Evolutionary conservation across 2,329 filamentous ascomycete genomes (phyloP).

Genomic region (Cordyceps javanica): DNA sequence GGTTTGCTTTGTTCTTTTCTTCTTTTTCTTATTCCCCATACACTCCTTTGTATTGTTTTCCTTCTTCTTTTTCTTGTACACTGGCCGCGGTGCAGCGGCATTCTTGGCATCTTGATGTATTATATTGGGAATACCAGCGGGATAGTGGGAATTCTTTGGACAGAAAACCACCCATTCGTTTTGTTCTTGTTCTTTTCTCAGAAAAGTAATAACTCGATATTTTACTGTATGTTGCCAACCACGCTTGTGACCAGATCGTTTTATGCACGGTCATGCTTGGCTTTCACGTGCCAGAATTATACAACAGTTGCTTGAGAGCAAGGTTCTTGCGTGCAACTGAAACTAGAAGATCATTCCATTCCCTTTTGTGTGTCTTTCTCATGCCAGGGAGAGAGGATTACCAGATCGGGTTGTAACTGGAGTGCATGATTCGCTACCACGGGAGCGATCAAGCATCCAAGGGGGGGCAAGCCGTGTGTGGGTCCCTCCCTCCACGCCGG

Average conservation of each 20-base stretch:
- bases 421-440: no score
- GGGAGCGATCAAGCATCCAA: neutral
- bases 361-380: no score
- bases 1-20: conserved; percentile 8
- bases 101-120: conserved; percentile 1
- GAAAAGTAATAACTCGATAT: neutral
- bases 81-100: neutral
- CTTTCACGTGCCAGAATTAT: neutral
- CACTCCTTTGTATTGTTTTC: no score
- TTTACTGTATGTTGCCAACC: neutral
- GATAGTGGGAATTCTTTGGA: neutral
- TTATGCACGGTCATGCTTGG: neutral
- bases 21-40: neutral
- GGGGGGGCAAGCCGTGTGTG: neutral
- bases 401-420: no score
- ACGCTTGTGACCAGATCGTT: neutral
- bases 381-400: no score
- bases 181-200: neutral
- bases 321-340: no score
- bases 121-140: conserved; percentile 5
- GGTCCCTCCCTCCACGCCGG: neutral
- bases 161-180: neutral
- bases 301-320: no score
- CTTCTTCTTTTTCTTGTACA: neutral
- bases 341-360: no score